Conservation (phyloP, 2,329 filamentous ascomycete species). For the Coleophoma cylindrospora region DNA sequence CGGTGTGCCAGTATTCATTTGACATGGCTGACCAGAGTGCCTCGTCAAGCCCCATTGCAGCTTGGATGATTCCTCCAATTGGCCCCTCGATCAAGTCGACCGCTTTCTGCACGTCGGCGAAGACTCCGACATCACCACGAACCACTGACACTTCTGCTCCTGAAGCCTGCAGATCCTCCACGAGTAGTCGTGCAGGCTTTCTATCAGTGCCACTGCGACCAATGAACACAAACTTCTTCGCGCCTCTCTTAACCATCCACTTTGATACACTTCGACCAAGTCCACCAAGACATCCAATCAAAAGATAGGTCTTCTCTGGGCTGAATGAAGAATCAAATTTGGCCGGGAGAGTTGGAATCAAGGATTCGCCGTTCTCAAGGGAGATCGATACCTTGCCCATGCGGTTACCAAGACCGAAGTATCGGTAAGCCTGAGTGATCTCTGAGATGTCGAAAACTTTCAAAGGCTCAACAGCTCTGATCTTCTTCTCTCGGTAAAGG, state of each 20-base stretch:
- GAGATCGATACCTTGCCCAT: conserved; percentile 4
- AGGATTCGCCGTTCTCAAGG: neutral
- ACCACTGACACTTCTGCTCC: neutral
- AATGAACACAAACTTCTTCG: neutral
- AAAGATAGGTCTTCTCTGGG: conserved; percentile 8
- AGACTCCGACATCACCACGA: neutral
- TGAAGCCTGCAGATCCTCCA: neutral
- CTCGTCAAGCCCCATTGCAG: neutral
- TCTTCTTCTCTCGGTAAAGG: neutral
- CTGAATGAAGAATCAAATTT: conserved; percentile 1
- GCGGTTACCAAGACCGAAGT: neutral
- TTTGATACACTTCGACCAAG: conserved; percentile 10
- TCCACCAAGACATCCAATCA: conserved; percentile 14
- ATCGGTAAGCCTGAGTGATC: conserved; percentile 7
- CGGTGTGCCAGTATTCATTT: conserved; percentile 25
- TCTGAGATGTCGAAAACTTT: conserved; percentile 25
- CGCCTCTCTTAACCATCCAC: neutral
- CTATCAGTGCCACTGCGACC: neutral
- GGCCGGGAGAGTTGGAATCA: neutral
- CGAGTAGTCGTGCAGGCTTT: neutral
- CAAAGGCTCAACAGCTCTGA: neutral
- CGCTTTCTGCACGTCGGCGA: neutral
- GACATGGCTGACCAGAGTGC: conserved; percentile 28
- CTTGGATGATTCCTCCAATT: neutral
- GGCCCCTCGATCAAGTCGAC: neutral